phyloP scores from a whole-genome alignment of 768 basidiomycete genomes.

The Boletus rex-veris region DNA sequence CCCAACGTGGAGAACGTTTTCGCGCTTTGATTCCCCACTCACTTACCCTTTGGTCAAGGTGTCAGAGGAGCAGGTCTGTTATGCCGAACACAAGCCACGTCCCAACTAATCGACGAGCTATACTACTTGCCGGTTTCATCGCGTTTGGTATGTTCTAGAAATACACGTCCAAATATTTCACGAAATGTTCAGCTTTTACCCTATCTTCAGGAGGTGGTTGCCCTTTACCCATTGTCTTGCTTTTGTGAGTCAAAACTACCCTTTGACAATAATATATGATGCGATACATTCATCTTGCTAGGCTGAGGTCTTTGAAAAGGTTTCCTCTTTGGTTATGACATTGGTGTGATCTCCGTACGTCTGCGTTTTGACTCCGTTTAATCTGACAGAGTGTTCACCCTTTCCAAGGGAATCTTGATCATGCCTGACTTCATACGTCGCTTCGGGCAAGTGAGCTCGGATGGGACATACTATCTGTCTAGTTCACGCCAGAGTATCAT shows the following conservation, averaged over 20 bases:
- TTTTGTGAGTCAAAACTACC: neutral
- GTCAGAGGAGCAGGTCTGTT: neutral
- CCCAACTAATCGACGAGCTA: slow-evolving; percentile 11
- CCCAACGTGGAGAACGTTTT: neutral
- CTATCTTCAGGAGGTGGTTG: slow-evolving; percentile 7
- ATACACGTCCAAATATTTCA: neutral
- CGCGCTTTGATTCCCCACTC: neutral
- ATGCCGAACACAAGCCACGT: slow-evolving; percentile 3
- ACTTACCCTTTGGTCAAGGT: neutral
- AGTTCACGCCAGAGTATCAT: slow-evolving; percentile 18
- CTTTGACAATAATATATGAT: neutral
- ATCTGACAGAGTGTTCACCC: neutral
- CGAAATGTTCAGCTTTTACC: neutral
- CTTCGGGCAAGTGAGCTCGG: slow-evolving; percentile 6
- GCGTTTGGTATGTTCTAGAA: slow-evolving; percentile 10
- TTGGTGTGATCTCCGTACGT: slow-evolving; percentile 15
- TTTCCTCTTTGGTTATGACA: slow-evolving; percentile 14
- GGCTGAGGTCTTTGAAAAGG: slow-evolving; percentile 5
- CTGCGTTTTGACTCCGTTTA: neutral
- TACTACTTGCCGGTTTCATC: slow-evolving; percentile 14
- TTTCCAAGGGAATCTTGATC: slow-evolving; percentile 10
- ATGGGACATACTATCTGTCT: slow-evolving; percentile 14
- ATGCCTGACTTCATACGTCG: slow-evolving; percentile 15
- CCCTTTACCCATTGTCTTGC: neutral
- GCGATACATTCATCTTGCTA: slow-evolving; percentile 1